Percentiles rank a stretch among this genome's conserved stretches.
Evolutionary conservation across 345 rosid genomes (phyloP).

Genomic region (Syzygium jambos): DNA sequence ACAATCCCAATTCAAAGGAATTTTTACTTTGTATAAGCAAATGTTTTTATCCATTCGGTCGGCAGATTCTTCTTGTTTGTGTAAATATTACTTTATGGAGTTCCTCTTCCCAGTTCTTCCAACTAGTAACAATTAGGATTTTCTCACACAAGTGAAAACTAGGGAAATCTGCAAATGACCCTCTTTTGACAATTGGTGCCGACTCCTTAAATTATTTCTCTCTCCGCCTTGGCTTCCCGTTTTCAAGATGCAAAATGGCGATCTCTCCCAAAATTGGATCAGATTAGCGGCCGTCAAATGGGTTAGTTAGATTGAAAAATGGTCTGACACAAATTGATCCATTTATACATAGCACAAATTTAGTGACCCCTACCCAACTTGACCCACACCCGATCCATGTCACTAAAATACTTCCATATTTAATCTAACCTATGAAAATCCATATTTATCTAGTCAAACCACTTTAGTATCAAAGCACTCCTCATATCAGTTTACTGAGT

Average conservation of each 20-base stretch:
- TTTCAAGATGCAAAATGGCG: neutral
- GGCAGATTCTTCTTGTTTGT: neutral
- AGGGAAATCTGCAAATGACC: neutral
- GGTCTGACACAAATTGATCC: neutral
- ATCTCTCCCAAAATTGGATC: fast-evolving
- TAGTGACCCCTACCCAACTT: fast-evolving
- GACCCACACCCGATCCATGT: fast-evolving
- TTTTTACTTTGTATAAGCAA: neutral
- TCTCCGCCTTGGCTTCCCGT: neutral
- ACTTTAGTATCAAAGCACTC: too few species aligned
- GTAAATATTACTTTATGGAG: neutral
- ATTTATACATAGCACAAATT: fast-evolving
- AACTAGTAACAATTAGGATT: neutral
- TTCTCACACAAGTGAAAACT: neutral
- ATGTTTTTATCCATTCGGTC: neutral
- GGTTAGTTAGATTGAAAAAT: fast-evolving
- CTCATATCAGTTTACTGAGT: too few species aligned
- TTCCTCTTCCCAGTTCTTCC: neutral
- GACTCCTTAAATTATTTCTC: neutral
- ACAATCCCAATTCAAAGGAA: neutral
- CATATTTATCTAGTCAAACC: too few species aligned
- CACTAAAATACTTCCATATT: too few species aligned
- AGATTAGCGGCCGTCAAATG: neutral
- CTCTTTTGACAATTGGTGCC: neutral
- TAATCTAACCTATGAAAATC: too few species aligned